Evolutionary conservation across 2,329 filamentous ascomycete genomes (phyloP).

Genomic region (Talaromyces marneffei): DNA sequence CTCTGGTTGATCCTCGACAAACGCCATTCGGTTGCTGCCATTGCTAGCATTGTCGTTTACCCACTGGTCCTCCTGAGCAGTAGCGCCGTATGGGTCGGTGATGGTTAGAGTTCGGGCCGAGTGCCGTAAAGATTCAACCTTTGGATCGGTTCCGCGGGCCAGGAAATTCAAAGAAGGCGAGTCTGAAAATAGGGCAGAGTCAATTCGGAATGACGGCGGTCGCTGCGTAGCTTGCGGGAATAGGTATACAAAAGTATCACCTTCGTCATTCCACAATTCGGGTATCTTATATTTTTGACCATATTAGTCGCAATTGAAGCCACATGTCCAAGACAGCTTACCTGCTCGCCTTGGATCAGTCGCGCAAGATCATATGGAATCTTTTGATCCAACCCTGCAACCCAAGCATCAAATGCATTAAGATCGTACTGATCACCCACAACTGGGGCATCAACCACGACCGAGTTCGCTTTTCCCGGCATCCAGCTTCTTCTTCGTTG

Average conservation of each 20-base stretch:
- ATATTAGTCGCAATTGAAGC: background rate
- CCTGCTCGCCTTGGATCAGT: conserved; percentile 48
- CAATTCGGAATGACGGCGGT: conserved; percentile 56
- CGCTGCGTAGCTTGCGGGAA: conserved; percentile 53
- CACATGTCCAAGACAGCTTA: conserved; percentile 25
- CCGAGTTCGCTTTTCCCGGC: conserved; percentile 29
- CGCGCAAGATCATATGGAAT: conserved; percentile 51
- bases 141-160: conserved; percentile 49
- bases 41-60: conserved; percentile 38
- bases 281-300: conserved; percentile 35
- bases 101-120: conserved; percentile 28
- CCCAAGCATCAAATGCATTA: conserved; percentile 48
- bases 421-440: conserved; percentile 16
- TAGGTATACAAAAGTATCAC: conserved; percentile 59
- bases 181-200: conserved; percentile 54
- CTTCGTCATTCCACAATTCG: conserved; percentile 58
- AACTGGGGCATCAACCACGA: background rate
- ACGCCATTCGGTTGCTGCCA: conserved; percentile 44
- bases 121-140: conserved; percentile 33
- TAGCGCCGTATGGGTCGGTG: conserved; percentile 25
- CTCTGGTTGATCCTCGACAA: conserved; percentile 41
- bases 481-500: conserved; percentile 42
- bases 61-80: conserved; percentile 28
- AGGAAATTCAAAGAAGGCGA: conserved; percentile 52
- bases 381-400: conserved; percentile 53